phyloP scores from a whole-genome alignment of 768 basidiomycete genomes.

The Rhodotorula diobovata region DNA sequence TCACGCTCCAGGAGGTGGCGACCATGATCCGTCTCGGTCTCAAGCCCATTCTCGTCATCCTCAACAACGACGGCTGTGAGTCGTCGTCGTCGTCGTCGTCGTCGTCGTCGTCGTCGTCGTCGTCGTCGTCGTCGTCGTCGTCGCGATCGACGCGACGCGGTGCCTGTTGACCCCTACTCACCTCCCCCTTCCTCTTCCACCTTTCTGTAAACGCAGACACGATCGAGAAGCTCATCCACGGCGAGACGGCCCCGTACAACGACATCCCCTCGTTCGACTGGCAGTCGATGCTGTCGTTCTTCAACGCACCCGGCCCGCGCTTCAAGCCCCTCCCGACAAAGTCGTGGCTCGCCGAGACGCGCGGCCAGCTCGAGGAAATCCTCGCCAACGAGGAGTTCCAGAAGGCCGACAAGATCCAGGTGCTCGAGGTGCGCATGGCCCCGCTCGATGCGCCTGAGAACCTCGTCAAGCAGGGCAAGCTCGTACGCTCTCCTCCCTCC shows the following conservation, averaged over 20 bases:
- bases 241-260: constrained; percentile 60
- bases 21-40: constrained; percentile 71
- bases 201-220: constrained; percentile 41
- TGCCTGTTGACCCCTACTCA: neutral
- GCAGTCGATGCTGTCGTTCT: constrained; percentile 47
- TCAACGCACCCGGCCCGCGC: constrained; percentile 43
- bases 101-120: neutral
- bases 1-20: constrained; percentile 51
- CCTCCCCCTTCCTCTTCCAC: neutral
- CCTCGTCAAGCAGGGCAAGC: constrained; percentile 37
- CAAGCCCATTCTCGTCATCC: constrained; percentile 55
- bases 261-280: constrained; percentile 70
- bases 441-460: constrained; percentile 63
- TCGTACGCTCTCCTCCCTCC: constrained; percentile 9
- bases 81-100: neutral
- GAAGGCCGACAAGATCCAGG: constrained; percentile 57
- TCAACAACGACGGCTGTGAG: constrained; percentile 49
- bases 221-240: constrained; percentile 67
- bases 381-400: constrained; percentile 63
- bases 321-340: constrained; percentile 35
- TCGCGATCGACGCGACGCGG: too few species aligned
- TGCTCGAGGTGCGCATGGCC: constrained; percentile 76
- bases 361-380: constrained; percentile 62
- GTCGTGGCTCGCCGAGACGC: constrained; percentile 48
- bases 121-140: neutral